Conservation (phyloP, 768 basidiomycete genomes). For the Psilocybe subaeruginosa region DNA sequence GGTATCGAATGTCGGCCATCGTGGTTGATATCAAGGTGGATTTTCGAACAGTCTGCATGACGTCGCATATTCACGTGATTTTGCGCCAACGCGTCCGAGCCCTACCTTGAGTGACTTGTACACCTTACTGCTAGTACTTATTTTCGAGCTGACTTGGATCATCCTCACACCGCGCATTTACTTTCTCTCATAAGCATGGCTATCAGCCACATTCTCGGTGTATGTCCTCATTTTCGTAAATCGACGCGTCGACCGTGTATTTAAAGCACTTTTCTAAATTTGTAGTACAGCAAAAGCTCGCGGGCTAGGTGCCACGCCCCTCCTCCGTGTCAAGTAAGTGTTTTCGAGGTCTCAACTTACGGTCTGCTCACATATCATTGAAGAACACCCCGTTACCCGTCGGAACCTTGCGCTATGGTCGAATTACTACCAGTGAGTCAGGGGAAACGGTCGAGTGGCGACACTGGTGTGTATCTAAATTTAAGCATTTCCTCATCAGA, state of each 20-base stretch:
- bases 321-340: constrained; percentile 51
- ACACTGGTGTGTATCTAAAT: constrained; percentile 56
- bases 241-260: background rate
- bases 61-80: background rate
- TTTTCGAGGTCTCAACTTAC: background rate
- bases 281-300: constrained; percentile 72
- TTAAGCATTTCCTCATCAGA: constrained; percentile 4
- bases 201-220: background rate
- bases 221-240: background rate
- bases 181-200: background rate
- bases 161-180: background rate
- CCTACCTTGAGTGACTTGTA: background rate
- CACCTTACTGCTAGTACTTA: background rate
- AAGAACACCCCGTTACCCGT: constrained; percentile 52
- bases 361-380: background rate
- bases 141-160: background rate
- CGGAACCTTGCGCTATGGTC: constrained; percentile 70
- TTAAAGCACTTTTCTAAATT: background rate
- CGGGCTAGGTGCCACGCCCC: constrained; percentile 72
- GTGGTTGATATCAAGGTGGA: constrained; percentile 1
- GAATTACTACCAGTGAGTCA: constrained; percentile 41
- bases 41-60: background rate
- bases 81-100: background rate
- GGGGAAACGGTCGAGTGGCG: constrained; percentile 76
- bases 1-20: constrained; percentile 23